phyloP scores from a whole-genome alignment of 257 asterid genomes.

The Thymus quinquecostatus region DNA sequence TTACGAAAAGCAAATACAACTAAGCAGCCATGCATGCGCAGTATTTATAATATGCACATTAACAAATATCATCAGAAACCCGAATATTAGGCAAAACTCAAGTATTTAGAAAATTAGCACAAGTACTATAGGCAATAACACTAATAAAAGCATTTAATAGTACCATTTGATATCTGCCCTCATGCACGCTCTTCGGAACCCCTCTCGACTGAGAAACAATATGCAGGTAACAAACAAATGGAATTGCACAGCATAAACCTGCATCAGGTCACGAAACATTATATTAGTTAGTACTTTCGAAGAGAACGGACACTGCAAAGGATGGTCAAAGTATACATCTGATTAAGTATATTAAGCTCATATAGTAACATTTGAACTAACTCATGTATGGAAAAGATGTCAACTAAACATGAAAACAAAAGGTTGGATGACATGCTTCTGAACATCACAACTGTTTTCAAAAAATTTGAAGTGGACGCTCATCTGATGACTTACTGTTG shows the following conservation, averaged over 20 bases:
- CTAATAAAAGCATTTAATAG: conserved; percentile 23
- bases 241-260: conserved; percentile 93
- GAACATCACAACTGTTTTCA: background rate
- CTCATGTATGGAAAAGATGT: background rate
- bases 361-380: background rate
- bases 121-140: conserved; percentile 22
- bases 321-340: background rate
- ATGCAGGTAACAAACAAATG: conserved; percentile 87
- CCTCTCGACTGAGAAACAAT: conserved; percentile 94
- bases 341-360: conserved; percentile 1
- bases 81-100: conserved; percentile 8
- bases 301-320: background rate
- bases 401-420: background rate
- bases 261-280: conserved; percentile 39
- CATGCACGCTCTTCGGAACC: conserved; percentile 83
- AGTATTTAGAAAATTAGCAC: background rate
- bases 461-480: background rate
- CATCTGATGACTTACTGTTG: background rate
- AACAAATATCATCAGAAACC: conserved; percentile 12
- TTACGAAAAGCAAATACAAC: conserved; percentile 20
- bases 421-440: conserved; percentile 7
- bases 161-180: conserved; percentile 86
- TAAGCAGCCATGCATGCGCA: conserved; percentile 8
- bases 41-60: conserved; percentile 17
- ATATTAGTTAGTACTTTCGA: conserved; percentile 7